Evolutionary conservation across 2,329 filamentous ascomycete species (phyloP), one percentile per base, ranked within the genome.

Genomic region (Ascosphaera apis): DNA sequence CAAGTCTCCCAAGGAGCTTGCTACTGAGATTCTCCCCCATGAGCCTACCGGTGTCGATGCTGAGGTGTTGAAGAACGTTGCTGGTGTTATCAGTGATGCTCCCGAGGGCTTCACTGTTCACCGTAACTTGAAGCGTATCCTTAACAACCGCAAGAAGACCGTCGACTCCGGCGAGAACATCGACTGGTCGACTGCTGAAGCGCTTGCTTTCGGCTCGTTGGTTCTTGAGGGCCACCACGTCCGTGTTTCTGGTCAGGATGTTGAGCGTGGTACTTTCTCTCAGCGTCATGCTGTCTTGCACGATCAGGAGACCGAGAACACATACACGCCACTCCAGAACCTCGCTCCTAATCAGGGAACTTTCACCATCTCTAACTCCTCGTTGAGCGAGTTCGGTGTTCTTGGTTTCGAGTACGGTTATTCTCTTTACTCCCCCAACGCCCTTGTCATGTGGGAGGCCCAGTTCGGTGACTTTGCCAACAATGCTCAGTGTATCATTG

Each of bases 401-500:
- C 79, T 98, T 42, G 88, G 88, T 37, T 98, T 98, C 55, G 88
- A 98, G 60, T 98, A 98, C 51, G 88, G 88, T 41, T 98, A 98
- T 66, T 98, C 88, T 2, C 64, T 98, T 41, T 91, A 84, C 18
- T 95, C 88, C 19, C 88, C 88, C 39, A 91, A 93, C 53, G 86
- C 88, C 27, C 72, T 98, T 17, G 86, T 98, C 48, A 91, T 98
- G 74, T 98, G 88, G 88, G 88, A 98, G 63, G 88, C 88, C 27
- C 88, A 98, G 60, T 98, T 98, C 51, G 88, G 88, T 66, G 88
- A 98, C 60, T 98, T 98, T 51, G 88, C 88, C 67, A 98, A 98
- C 69, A 98, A 93, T 52, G 86, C 88, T 31, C 88, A 98, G 62
- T 91, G 83, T 56, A 91, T 98, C 58, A 91, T 98, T 52, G 88